Conservation (phyloP, 2,329 filamentous ascomycete genomes). For the Plenodomus lindquistii region DNA sequence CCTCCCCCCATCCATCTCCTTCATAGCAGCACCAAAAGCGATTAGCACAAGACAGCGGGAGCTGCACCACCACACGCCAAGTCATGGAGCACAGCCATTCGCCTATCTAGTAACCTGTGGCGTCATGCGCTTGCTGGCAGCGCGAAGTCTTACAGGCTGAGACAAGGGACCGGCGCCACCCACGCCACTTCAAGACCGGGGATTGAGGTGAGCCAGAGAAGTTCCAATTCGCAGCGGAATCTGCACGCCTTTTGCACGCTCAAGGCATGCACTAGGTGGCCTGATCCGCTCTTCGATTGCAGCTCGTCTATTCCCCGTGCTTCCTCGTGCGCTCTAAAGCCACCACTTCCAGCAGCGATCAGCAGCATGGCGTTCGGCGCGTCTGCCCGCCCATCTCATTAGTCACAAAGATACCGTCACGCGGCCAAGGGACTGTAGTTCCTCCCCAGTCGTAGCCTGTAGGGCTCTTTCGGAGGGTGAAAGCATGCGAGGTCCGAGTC, state of each 20-base stretch:
- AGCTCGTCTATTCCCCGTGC: constrained; percentile 20
- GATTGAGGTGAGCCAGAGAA: constrained; percentile 16
- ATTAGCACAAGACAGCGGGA: constrained; percentile 21
- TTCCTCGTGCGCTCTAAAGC: constrained; percentile 33
- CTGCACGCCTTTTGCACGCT: constrained; percentile 15
- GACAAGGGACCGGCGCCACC: constrained; percentile 31
- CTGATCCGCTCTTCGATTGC: constrained; percentile 27
- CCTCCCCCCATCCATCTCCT: constrained; percentile 14
- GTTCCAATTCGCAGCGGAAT: constrained; percentile 25
- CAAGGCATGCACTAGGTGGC: constrained; percentile 18
- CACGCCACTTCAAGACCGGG: constrained; percentile 35
- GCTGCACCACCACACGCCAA: constrained; percentile 36
- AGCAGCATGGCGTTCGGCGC: constrained; percentile 16
- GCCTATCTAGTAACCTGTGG: constrained; percentile 36
- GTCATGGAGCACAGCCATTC: constrained; percentile 31
- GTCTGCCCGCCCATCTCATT: constrained; percentile 10
- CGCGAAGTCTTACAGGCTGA: constrained; percentile 19
- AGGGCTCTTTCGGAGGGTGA: constrained; percentile 19
- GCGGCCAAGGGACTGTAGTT: constrained; percentile 18
- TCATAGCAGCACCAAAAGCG: constrained; percentile 16
- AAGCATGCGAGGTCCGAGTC: constrained; percentile 23
- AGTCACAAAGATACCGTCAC: constrained; percentile 11
- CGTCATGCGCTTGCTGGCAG: constrained; percentile 32
- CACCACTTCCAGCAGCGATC: constrained; percentile 30
- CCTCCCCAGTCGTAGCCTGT: constrained; percentile 11